Percentiles rank a stretch among this genome's conserved stretches.
These are phyloP conservation scores for Aspergillus cristatus DNA, from an alignment of 495 filamentous ascomycete genomes.

Conservation along the genomic window DNA sequence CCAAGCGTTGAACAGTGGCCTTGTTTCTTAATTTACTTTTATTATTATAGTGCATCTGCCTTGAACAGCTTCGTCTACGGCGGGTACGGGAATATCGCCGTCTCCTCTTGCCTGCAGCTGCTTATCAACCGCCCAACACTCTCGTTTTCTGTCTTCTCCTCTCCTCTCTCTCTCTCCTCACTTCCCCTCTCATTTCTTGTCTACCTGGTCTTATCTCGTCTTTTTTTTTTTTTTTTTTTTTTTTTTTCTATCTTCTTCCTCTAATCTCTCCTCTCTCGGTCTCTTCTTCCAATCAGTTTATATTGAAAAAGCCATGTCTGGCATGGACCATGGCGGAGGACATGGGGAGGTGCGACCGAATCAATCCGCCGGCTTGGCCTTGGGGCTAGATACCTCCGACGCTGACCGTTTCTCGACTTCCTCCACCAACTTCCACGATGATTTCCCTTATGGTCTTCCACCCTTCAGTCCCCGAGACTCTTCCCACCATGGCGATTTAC, in stretches of 20 bases:
- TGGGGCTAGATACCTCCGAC: slow-evolving; percentile 10
- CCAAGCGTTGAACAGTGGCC: no score
- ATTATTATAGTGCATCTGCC: no score
- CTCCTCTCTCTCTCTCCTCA: slow-evolving; percentile 3
- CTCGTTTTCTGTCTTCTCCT: slow-evolving; percentile 3
- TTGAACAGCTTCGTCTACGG: slow-evolving; percentile 21
- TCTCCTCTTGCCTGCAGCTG: not conserved
- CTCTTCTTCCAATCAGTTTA: slow-evolving; percentile 3
- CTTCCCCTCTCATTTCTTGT: slow-evolving; percentile 9
- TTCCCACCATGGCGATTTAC: slow-evolving; percentile 53
- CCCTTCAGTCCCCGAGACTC: slow-evolving; percentile 24
- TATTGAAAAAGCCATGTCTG: slow-evolving; percentile 27
- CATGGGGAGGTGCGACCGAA: slow-evolving; percentile 25
- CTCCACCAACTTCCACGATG: slow-evolving; percentile 23
- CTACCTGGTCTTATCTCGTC: not conserved
- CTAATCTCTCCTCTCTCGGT: not conserved
- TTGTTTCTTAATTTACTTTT: no score
- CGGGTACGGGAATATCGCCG: slow-evolving; percentile 17
- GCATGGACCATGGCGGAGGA: slow-evolving; percentile 28
- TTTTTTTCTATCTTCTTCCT: slow-evolving; percentile 3
- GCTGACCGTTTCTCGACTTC: slow-evolving; percentile 12
- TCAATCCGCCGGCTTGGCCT: slow-evolving; percentile 21
- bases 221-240: slow-evolving; percentile 6
- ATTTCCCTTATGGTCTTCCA: slow-evolving; percentile 30
- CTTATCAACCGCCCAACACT: slow-evolving; percentile 1